phyloP scores from a whole-genome alignment of 805 yeast genomes.

The Pichia eremophila region DNA sequence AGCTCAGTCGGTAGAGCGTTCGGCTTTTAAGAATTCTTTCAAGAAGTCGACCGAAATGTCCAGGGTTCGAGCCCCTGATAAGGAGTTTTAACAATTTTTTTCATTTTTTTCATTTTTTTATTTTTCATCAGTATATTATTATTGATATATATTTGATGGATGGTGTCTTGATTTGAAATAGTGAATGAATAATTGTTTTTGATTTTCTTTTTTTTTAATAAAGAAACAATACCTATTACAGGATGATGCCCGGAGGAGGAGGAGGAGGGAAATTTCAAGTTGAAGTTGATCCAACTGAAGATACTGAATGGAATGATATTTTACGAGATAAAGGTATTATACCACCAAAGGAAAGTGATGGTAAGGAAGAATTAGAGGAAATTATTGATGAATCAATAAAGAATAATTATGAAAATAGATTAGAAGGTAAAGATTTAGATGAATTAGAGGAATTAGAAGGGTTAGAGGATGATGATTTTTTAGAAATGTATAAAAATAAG shows the following conservation, averaged over 20 bases:
- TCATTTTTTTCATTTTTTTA: too few relatives aligned
- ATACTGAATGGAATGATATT: constrained; percentile 98
- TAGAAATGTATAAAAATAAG: constrained; percentile 66
- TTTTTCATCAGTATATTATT: not conserved
- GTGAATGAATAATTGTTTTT: not conserved
- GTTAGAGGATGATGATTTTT: constrained; percentile 87
- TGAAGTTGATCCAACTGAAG: constrained; percentile 90
- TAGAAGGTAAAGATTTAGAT: constrained; percentile 66
- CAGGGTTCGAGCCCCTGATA: constrained; percentile 57
- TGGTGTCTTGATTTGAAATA: not conserved
- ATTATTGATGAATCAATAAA: constrained; percentile 76
- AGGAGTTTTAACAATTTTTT: constrained; percentile 27
- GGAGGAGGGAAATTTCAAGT: constrained; percentile 47
- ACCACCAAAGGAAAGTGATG: constrained; percentile 86
- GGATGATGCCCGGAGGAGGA: constrained; percentile 8
- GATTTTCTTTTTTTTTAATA: not conserved
- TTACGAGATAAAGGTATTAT: constrained; percentile 82
- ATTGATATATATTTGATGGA: not conserved
- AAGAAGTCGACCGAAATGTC: constrained; percentile 43
- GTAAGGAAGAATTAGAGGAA: constrained; percentile 77
- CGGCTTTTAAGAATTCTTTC: constrained; percentile 41
- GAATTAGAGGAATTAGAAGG: constrained; percentile 85
- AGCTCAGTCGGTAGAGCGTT: constrained; percentile 67
- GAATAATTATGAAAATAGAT: constrained; percentile 71
- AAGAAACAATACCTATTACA: not conserved